A percentile compares a stretch with the other conserved stretches of the same genome.
Evolutionary conservation across 768 basidiomycete species (phyloP).

Genomic region (Mycena filopes): DNA sequence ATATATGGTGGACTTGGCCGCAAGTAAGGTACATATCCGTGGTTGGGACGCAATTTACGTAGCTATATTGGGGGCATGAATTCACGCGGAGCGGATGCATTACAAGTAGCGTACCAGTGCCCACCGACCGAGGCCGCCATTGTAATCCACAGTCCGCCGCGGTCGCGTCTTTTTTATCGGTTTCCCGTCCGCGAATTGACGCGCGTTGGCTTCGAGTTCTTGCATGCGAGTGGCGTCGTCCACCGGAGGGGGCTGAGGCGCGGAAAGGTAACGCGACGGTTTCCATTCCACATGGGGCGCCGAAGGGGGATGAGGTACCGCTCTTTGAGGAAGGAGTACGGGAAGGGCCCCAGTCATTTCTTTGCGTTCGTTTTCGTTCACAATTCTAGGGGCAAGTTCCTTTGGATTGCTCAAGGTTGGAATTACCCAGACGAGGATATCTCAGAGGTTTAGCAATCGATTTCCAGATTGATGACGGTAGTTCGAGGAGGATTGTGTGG

Average conservation of each 20-base stretch:
- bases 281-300: constrained; percentile 74
- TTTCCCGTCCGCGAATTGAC: constrained; percentile 82
- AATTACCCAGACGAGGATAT: neutral
- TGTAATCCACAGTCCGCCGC: constrained; percentile 94
- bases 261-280: constrained; percentile 74
- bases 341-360: constrained; percentile 52
- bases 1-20: constrained; percentile 90
- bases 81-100: constrained; percentile 11
- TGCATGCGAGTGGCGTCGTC: constrained; percentile 77
- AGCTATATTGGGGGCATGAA: constrained; percentile 52
- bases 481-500: neutral
- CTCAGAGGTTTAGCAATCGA: neutral
- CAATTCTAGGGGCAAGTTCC: neutral
- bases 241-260: constrained; percentile 80
- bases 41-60: constrained; percentile 82
- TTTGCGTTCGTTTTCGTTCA: neutral
- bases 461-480: neutral
- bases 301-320: constrained; percentile 46
- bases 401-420: too few species aligned
- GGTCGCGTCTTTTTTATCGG: constrained; percentile 92
- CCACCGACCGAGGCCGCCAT: constrained; percentile 90
- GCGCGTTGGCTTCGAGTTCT: constrained; percentile 83
- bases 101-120: constrained; percentile 64
- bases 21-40: constrained; percentile 78
- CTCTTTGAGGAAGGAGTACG: constrained; percentile 62